Evolutionary conservation across 257 asterid species (phyloP).

Genomic region (Prunella vulgaris): DNA sequence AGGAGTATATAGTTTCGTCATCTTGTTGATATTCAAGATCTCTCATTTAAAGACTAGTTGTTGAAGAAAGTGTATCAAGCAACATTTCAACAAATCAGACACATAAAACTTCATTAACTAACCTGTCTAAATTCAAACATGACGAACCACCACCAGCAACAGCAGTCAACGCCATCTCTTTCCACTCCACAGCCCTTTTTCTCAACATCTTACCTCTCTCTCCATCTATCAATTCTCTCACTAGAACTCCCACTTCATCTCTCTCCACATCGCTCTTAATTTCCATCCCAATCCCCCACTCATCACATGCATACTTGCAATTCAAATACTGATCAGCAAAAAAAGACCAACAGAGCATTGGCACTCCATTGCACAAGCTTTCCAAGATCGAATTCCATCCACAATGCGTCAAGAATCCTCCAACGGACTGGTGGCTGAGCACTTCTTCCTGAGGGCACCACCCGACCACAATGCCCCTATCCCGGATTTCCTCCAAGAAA

Average conservation of each 20-base stretch:
- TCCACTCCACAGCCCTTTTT: conserved; percentile 20
- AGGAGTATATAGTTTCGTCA: neutral
- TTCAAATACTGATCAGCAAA: conserved; percentile 1
- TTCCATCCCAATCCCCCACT: conserved; percentile 22
- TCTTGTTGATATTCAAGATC: neutral
- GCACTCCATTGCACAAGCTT: conserved; percentile 5
- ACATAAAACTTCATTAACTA: neutral
- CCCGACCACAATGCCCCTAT: conserved; percentile 12
- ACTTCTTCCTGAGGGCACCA: conserved; percentile 18
- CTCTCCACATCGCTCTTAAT: conserved; percentile 21
- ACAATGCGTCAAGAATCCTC: conserved; percentile 18
- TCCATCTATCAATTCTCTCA: conserved; percentile 29
- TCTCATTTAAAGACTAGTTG: neutral
- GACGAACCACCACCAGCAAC: conserved; percentile 4
- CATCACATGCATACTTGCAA: conserved; percentile 13
- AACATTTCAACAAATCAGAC: neutral
- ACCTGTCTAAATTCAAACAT: conserved; percentile 9
- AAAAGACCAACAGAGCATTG: conserved; percentile 18
- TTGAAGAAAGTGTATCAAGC: neutral
- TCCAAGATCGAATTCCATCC: conserved; percentile 18
- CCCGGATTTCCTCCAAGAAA: conserved; percentile 1
- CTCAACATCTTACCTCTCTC: conserved; percentile 28
- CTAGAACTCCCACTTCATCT: conserved; percentile 24
- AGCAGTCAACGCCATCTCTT: neutral
- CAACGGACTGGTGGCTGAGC: conserved; percentile 1